Base-by-base conservation (phyloP, 305 asterid species). In the Petunia hybrid region DNA sequence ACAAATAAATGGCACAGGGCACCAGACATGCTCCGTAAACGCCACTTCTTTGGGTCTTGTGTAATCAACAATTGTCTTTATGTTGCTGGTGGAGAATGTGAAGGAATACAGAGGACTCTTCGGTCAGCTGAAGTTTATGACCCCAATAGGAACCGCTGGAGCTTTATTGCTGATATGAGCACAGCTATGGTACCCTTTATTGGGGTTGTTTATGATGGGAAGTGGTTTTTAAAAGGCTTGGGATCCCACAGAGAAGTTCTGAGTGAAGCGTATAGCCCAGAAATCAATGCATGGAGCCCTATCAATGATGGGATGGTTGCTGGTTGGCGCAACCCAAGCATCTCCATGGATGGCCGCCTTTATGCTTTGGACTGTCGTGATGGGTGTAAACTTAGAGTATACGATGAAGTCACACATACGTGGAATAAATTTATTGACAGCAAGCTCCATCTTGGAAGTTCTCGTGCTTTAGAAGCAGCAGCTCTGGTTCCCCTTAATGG, bases 1-100 rank as follows among this genome's bases (percentile, higher is more conserved):
- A 96, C 99, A 0, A 96, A 96, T 83, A 96, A 94, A 84, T 96
- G 99, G 99, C 98, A 91, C 82, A 87, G 98, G 86, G 98, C 98
- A 8, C 98, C 98, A 0, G 97, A 94, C 75, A 96, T 96, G 99
- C 98, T 96, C 41, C 97, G 99, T 2, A 92, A 86, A 78, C 85
- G 98, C 64, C 99, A 96, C 82, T 92, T 94, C 80, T 96, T 96
- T 51, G 99, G 99, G 35, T 91, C 95, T 5, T 94, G 99, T 61
- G 99, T 96, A n/a, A 90, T 96, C 22, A 96, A 96, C 86, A 96
- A 96, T 80, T 90, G 98, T 76, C 97, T 96, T 68, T 96, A 94
- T 81, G 97, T 94, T 42, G 99, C 98, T 1, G 99, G 99, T 13
- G 99, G 99, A 55, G 99, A 96, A 83, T 94, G 97, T 73, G 98